A percentile compares a stretch with the other conserved stretches of the same genome.
Evolutionary conservation across 768 basidiomycete species (phyloP).

Genomic region (Russula sp.): DNA sequence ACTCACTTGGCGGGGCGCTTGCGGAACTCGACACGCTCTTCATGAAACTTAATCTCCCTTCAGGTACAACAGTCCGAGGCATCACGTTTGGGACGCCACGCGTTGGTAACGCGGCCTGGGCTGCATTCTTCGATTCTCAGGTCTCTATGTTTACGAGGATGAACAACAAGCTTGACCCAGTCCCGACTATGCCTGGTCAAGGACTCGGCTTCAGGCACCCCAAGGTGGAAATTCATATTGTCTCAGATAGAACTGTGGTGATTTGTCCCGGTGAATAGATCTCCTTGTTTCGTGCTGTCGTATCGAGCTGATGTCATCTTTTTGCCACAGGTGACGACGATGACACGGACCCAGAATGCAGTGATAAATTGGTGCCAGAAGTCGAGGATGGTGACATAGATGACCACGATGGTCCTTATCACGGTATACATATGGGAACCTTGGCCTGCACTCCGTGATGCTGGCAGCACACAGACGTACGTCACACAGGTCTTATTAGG

Average conservation of each 20-base stretch:
- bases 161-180: constrained; percentile 19
- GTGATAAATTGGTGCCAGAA: constrained; percentile 48
- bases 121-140: constrained; percentile 18
- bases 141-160: constrained; percentile 20
- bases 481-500: background rate
- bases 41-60: constrained; percentile 23
- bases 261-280: constrained; percentile 11
- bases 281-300: background rate
- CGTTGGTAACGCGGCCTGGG: constrained; percentile 16
- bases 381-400: constrained; percentile 33
- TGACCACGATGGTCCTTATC: constrained; percentile 53
- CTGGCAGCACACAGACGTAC: no score
- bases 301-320: background rate
- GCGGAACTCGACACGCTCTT: constrained; percentile 21
- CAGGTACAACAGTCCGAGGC: constrained; percentile 14
- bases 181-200: constrained; percentile 20
- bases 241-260: constrained; percentile 3
- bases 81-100: constrained; percentile 24
- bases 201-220: constrained; percentile 19
- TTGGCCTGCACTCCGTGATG: constrained; percentile 31
- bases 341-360: constrained; percentile 47
- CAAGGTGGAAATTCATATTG: constrained; percentile 18
- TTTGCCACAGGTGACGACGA: constrained; percentile 40
- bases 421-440: constrained; percentile 53
- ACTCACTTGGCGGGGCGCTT: constrained; percentile 22